A percentile compares a stretch with the other conserved stretches of the same genome.
Conservation (phyloP, 202 grass and related monocot species). For the Brachypodium distachyon region DNA sequence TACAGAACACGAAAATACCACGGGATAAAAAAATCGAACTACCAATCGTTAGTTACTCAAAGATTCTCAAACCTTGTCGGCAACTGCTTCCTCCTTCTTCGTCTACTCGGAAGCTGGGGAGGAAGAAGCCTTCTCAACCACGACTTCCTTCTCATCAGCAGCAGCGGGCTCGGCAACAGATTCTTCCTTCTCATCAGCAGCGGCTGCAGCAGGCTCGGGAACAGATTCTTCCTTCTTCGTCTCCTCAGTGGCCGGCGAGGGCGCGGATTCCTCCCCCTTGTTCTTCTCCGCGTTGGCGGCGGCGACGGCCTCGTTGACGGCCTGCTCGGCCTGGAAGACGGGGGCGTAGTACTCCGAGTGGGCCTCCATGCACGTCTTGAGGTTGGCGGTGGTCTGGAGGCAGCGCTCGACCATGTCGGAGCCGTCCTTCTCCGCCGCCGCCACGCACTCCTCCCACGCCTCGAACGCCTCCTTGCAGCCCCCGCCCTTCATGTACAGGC, state of each 20-base stretch:
- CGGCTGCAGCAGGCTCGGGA: not conserved
- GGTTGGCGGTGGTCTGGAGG: conserved; percentile 41
- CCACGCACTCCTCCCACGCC: conserved; percentile 74
- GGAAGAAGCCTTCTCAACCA: not conserved
- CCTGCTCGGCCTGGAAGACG: conserved; percentile 52
- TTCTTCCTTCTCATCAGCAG: not conserved
- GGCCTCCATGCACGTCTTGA: conserved; percentile 83
- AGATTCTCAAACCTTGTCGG: not conserved
- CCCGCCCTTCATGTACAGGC: conserved; percentile 82
- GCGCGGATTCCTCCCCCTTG: not conserved
- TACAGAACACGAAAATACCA: not conserved
- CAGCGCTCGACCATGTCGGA: conserved; percentile 56
- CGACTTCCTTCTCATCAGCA: not conserved
- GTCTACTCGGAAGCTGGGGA: not conserved
- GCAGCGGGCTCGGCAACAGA: not conserved
- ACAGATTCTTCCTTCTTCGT: not conserved
- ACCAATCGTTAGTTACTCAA: conserved; percentile 14
- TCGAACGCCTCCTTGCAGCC: conserved; percentile 71
- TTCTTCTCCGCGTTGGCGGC: not conserved
- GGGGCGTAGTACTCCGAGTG: conserved; percentile 75
- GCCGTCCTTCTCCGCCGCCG: conserved; percentile 28
- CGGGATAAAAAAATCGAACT: not conserved
- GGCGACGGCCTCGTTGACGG: conserved; percentile 4
- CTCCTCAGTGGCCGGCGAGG: not conserved
- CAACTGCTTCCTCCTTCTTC: not conserved